Evolutionary conservation across 2,329 filamentous ascomycete species (phyloP), one percentile per base, ranked within the genome.

Genomic region (Ophiostoma pallidulum): DNA sequence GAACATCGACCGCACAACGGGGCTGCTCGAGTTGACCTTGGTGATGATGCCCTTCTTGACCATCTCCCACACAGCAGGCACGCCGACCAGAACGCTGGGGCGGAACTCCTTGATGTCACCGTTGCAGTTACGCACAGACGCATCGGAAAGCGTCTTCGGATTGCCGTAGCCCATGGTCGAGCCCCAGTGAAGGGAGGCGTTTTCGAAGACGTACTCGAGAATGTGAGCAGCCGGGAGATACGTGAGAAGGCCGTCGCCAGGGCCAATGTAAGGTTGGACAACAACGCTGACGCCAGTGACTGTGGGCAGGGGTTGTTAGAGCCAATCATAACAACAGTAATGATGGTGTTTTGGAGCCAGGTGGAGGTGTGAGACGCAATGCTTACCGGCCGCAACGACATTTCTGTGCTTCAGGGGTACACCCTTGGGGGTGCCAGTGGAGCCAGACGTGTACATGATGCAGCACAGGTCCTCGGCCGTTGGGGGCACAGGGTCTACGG

Each of bases 201-300:
- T 91, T 67, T 94, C 88, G 60, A 94, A 92, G 56, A 94, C 85
- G 60, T 88, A 91, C 63, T 94, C 88, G 57, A 94, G 77, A 60
- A 94, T 94, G 61, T 94, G 88, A 2, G 88, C 86, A 47, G 89
- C 77, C 5, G 88, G 88, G 3, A 94, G 80, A 63, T 94, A 94
- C 33, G 88, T 85, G 45, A 94, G 73, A 41, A 94, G 72, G 42
- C 78, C 77, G 61, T 94, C 88, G 14, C 84, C 84, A 22, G 85
- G 84, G 22, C 83, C 82, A 53, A 94, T 76, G 62, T 85, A 89
- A 19, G 78, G 76, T 41, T 86, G 82, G 33, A 94, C 83, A 52
- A 92, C 81, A 26, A 77, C 75, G 59, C 84, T 81, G 47, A 90
- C 83, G 65, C 88, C 88, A 47, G 86, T 78, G 58, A 91, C 78